Evolutionary conservation across 257 asterid species (phyloP), one percentile per base, ranked within the genome.

Genomic region (Oldenlandia corymbosa): DNA sequence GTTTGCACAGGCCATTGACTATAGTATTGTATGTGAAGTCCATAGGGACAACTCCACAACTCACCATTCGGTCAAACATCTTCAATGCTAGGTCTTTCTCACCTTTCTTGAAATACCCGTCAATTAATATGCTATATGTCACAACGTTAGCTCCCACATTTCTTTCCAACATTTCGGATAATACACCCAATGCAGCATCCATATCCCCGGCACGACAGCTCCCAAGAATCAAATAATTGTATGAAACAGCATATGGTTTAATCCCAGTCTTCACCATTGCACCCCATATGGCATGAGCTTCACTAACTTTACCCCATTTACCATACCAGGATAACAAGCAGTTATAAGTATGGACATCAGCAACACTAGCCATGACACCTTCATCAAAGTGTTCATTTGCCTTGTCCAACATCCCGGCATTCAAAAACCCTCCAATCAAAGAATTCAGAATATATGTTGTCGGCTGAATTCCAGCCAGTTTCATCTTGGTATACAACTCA

Each of bases 121-220:
- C 80, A 49, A 91, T 73, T 77, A 91, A 78, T 67, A 84, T 82
- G 62, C 85, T 80, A 72, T 80, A 91, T 0, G 96, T 88, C 60
- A 78, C 47, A 68, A 71, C 91, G 77, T 80, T 83, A 48, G 87
- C 80, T 76, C 74, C 78, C 69, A 83, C 46, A 23, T 74, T 79
- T 58, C 66, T 78, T 58, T 26, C 64, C 8, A 45, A 46, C 87
- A 88, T 74, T 69, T 86, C 74, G 20, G 86, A 71, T 48, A 81
- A 76, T 42, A 88, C 77, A 51, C 54, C 49, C 23, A 49, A 52
- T 34, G 96, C 95, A 45, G 58, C 78, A 68, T 86, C 87, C 84
- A 88, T 81, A 68, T 79, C 71, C 68, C 95, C 86, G 37, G 69
- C 62, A 67, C 87, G 83, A 68, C 98, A 83, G 68, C 83, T 68